These are phyloP conservation scores for Pseudomonodictys pantanalensis DNA, from an alignment of 495 filamentous ascomycete genomes.

Conservation along the genomic window DNA sequence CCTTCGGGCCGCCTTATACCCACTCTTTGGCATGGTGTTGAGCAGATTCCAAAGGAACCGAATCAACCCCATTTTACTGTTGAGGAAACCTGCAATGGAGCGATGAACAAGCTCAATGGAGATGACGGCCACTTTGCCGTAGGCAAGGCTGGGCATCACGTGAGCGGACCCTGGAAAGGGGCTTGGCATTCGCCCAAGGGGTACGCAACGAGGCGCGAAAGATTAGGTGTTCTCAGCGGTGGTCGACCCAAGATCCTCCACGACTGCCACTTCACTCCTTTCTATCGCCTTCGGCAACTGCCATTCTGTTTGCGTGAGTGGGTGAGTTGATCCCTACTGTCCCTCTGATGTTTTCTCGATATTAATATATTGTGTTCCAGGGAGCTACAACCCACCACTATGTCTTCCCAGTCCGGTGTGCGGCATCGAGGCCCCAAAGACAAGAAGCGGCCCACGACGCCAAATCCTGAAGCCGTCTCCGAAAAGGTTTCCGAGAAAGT, in stretches of 20 bases:
- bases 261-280: neutral
- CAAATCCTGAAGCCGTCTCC: slow-evolving; percentile 26
- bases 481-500: slow-evolving; percentile 30
- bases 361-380: slow-evolving; percentile 4
- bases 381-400: slow-evolving; percentile 27
- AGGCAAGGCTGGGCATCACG: too few relatives aligned
- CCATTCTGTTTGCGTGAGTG: neutral
- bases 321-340: neutral
- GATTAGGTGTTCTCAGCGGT: neutral
- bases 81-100: too few relatives aligned
- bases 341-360: neutral
- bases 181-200: too few relatives aligned
- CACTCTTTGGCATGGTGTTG: too few relatives aligned
- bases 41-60: too few relatives aligned
- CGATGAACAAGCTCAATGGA: too few relatives aligned
- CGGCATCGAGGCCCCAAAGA: slow-evolving; percentile 37
- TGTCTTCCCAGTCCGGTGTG: slow-evolving; percentile 37
- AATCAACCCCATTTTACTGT: too few relatives aligned
- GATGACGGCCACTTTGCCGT: too few relatives aligned
- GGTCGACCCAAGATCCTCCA: neutral
- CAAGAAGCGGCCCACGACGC: slow-evolving; percentile 37
- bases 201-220: neutral
- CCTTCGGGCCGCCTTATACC: too few relatives aligned
- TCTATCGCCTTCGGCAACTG: neutral
- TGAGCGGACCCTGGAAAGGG: too few relatives aligned